Evolutionary conservation across 2,329 filamentous ascomycete species (phyloP).

Genomic region (Trichoderma koningii): DNA sequence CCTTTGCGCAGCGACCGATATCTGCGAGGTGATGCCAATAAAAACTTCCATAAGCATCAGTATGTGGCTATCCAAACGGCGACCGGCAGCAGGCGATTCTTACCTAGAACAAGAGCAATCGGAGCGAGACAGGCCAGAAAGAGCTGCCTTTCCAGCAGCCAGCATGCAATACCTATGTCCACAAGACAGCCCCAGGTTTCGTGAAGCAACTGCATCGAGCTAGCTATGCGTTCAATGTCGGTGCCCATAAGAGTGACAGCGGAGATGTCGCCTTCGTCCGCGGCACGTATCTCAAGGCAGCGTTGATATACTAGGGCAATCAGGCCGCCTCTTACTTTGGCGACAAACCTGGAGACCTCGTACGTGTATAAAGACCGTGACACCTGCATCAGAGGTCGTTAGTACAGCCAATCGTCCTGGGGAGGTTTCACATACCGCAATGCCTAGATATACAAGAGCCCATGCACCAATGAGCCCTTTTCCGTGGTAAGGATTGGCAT

Average conservation of each 20-base stretch:
- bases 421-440: conserved; percentile 32
- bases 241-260: conserved; percentile 41
- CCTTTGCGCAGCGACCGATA: conserved; percentile 27
- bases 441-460: conserved; percentile 38
- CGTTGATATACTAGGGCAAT: conserved; percentile 35
- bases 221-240: conserved; percentile 39
- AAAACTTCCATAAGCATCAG: conserved; percentile 27
- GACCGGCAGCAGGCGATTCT: not conserved
- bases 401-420: not conserved
- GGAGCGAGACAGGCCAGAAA: conserved; percentile 35
- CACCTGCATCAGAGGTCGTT: conserved; percentile 7
- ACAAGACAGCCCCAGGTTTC: conserved; percentile 37
- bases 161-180: conserved; percentile 37
- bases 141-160: conserved; percentile 37
- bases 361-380: conserved; percentile 34
- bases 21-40: conserved; percentile 29
- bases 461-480: conserved; percentile 38
- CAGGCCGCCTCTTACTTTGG: conserved; percentile 33
- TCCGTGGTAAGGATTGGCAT: conserved; percentile 30
- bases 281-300: conserved; percentile 30
- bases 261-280: conserved; percentile 33
- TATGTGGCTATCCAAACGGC: not conserved
- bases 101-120: conserved; percentile 32
- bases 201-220: conserved; percentile 33
- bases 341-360: conserved; percentile 32